A percentile compares a stretch with the other conserved stretches of the same genome.
Conservation (phyloP, 306 rosid genomes). For the Cyclanthera cordifolia region DNA sequence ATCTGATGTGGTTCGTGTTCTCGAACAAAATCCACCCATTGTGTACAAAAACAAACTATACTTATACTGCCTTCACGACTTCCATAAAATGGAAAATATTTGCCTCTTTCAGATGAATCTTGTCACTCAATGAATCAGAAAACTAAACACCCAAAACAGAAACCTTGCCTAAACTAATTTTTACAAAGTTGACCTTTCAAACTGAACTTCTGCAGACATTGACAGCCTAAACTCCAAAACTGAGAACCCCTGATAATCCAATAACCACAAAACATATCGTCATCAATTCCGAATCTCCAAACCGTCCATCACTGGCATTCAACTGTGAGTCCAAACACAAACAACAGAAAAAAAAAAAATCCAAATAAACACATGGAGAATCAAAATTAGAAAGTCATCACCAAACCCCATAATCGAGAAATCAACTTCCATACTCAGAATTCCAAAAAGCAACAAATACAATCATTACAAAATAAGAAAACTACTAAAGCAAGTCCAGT, state of each 20-base stretch:
- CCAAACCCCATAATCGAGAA: slow-evolving; percentile 7
- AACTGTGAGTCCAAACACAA: slow-evolving; percentile 10
- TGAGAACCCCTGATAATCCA: too few species aligned
- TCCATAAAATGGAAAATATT: slow-evolving; percentile 32
- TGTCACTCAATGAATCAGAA: neutral
- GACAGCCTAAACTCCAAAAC: too few species aligned
- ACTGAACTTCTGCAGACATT: too few species aligned
- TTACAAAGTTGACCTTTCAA: neutral
- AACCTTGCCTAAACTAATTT: slow-evolving; percentile 11
- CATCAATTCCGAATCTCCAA: slow-evolving; percentile 6
- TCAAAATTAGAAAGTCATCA: neutral
- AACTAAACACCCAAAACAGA: slow-evolving; percentile 3
- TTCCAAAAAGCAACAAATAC: neutral
- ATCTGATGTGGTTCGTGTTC: slow-evolving; percentile 47
- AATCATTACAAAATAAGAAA: neutral
- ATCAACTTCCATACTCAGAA: neutral
- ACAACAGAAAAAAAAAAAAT: neutral
- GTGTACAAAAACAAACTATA: slow-evolving; percentile 16
- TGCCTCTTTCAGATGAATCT: neutral
- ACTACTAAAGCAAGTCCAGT: slow-evolving; percentile 1
- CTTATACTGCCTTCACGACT: slow-evolving; percentile 30
- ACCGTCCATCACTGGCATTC: neutral
- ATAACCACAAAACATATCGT: neutral
- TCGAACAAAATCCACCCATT: slow-evolving; percentile 95
- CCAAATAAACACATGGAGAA: neutral